These are phyloP conservation scores for Hapsidospora chrysogenum DNA, from an alignment of 495 filamentous ascomycete genomes.

Conservation along the genomic window DNA sequence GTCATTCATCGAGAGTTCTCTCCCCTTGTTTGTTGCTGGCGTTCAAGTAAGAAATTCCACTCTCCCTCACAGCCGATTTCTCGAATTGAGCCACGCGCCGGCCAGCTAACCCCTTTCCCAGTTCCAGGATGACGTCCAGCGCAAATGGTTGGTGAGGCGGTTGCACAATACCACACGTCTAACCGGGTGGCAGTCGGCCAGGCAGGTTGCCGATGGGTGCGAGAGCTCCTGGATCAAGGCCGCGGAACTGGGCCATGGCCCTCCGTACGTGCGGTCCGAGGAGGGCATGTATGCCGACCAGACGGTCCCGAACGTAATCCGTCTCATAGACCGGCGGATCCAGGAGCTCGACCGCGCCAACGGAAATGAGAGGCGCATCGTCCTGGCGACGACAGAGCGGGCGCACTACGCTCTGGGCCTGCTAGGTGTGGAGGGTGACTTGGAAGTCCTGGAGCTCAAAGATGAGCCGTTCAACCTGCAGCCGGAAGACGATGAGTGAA, in stretches of 20 bases:
- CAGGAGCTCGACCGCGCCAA: slow-evolving; percentile 20
- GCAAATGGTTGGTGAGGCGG: slow-evolving; percentile 57
- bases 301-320: too few species aligned
- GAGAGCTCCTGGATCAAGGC: slow-evolving; percentile 67
- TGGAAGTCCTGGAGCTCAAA: slow-evolving; percentile 27
- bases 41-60: slow-evolving; percentile 33
- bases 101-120: slow-evolving; percentile 17
- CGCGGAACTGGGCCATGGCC: slow-evolving; percentile 53
- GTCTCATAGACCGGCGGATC: slow-evolving; percentile 23
- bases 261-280: too few species aligned
- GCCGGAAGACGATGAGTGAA: too few species aligned
- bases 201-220: slow-evolving; percentile 65
- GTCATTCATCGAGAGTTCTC: slow-evolving; percentile 60
- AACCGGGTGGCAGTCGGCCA: slow-evolving; percentile 74
- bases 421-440: slow-evolving; percentile 32
- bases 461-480: slow-evolving; percentile 3
- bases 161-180: slow-evolving; percentile 59
- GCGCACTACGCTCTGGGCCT: slow-evolving; percentile 36
- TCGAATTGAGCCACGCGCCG: not conserved
- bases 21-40: slow-evolving; percentile 72
- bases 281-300: too few species aligned
- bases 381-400: slow-evolving; percentile 29
- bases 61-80: not conserved
- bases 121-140: slow-evolving; percentile 53
- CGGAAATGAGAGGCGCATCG: slow-evolving; percentile 15